A percentile compares a stretch with the other conserved stretches of the same genome.
Conservation (phyloP, 768 basidiomycete species). For the Mycena epipterygia region DNA sequence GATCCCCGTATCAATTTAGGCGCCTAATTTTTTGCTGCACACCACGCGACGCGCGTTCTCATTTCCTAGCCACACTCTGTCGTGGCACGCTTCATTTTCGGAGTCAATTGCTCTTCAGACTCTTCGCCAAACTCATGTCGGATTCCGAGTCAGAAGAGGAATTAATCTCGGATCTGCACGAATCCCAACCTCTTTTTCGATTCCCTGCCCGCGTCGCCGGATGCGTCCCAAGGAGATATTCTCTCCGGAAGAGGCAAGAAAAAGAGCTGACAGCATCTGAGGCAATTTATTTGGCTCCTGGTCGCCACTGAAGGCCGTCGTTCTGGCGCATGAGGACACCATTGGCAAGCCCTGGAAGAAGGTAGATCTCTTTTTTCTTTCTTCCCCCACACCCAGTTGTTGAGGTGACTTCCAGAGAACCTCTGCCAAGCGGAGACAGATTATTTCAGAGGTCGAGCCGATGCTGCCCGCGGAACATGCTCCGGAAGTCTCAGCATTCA, state of each 20-base stretch:
- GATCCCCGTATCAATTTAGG: no score
- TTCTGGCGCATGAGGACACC: constrained; percentile 21
- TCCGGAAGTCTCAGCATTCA: constrained; percentile 12
- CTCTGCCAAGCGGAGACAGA: constrained; percentile 4
- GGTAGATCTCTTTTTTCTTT: neutral
- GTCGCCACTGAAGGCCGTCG: neutral
- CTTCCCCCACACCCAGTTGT: no score
- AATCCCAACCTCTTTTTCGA: neutral
- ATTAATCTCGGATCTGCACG: neutral
- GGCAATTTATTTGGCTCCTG: constrained; percentile 1
- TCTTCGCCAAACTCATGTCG: neutral
- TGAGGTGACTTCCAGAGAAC: constrained; percentile 1
- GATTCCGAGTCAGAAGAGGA: neutral
- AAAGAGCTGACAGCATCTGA: constrained; percentile 3
- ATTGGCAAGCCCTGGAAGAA: constrained; percentile 29
- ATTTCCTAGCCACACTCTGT: no score
- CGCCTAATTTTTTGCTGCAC: no score
- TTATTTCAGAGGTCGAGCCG: neutral
- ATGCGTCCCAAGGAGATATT: constrained; percentile 11
- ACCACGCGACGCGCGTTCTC: no score
- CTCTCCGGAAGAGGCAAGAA: neutral
- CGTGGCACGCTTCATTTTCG: neutral
- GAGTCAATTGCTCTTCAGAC: no score
- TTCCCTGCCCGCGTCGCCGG: neutral
- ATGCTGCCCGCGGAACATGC: constrained; percentile 10